Conservation (phyloP, 2,329 filamentous ascomycete species). For the Colletotrichum karsti region DNA sequence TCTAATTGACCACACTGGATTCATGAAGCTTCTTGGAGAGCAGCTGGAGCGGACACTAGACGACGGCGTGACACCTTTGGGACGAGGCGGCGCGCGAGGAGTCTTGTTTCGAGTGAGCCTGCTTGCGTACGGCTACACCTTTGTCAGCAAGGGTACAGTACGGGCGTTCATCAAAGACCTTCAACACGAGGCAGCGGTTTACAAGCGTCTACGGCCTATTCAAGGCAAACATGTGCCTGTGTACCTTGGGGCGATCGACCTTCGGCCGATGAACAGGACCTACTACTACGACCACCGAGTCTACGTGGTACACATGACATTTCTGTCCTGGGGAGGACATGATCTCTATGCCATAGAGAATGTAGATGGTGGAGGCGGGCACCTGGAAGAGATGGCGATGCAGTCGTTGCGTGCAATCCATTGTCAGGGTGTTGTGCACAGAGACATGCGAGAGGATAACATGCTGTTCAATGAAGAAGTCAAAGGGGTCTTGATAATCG, state of each 20-base stretch:
- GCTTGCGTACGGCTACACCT: conserved; percentile 49
- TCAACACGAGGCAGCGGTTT: conserved; percentile 39
- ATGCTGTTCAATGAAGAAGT: conserved; percentile 34
- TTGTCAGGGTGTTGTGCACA: conserved; percentile 35
- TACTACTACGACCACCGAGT: conserved; percentile 44
- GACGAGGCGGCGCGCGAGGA: conserved; percentile 41
- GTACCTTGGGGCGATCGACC: conserved; percentile 47
- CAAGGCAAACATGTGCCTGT: conserved; percentile 40
- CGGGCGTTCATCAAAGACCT: conserved; percentile 41
- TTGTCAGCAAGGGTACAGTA: conserved; percentile 50
- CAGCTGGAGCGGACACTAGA: conserved; percentile 42
- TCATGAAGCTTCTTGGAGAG: conserved; percentile 38
- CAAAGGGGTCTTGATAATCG: conserved; percentile 38
- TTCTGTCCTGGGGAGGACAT: conserved; percentile 45
- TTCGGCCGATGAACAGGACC: conserved; percentile 38
- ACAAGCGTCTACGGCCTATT: background rate
- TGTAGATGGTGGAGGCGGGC: background rate
- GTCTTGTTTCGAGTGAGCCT: conserved; percentile 52
- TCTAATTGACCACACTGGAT: conserved; percentile 38
- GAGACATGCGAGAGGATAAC: conserved; percentile 35
- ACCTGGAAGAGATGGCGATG: conserved; percentile 26
- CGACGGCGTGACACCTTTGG: conserved; percentile 38
- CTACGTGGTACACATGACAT: conserved; percentile 41
- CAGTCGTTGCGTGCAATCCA: conserved; percentile 34
- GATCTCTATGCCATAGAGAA: background rate